Evolutionary conservation across 352 stramenopile species (phyloP), one percentile per base, ranked within the genome.

Genomic region (Detonula confervacea): DNA sequence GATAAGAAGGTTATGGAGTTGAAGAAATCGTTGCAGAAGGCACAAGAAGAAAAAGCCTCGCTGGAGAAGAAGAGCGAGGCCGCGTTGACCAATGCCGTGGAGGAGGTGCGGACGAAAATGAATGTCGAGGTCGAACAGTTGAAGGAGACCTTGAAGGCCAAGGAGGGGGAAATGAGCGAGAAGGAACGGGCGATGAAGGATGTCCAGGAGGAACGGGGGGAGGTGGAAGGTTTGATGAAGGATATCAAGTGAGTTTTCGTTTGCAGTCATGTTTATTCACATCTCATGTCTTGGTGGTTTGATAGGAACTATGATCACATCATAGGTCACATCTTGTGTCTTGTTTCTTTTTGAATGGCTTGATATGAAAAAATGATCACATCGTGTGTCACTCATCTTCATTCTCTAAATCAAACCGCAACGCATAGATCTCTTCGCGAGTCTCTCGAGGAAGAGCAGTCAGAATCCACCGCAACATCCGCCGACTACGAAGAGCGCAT

Each of bases 221-320:
- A 81, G 65, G 61, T 24, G n/a, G 73, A 81, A 33, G 30, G 42
- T 27, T 77, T 80, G 64, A 67, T 77, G 55, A 51, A 55, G 35
- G 70, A 84, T 47, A 52, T 84, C 30, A 33, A 47, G 77, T 84
- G 63, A 54, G 77, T 80, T 27, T n/a, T 39, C 9, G 11, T 46
- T 51, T 54, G 12, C 57, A 22, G 47, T 46, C 20, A n/a, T 64
- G 33, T 54, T 65, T 9, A 35, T 63, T 37, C 44, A 24, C 4
- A n/a, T 59, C n/a, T 11, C 27, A 24, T 65, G 12, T 51, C 20
- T 51, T 51, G 42, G 12, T 18, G 12, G 16, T 18, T 20, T 20
- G 7, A 22, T 51, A 5, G 42, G 16, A 51, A 44, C 35, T 12
- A 44, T 44, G 35, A 6, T 44, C 35, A 44, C 35, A 44, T 44